Evolutionary conservation across 495 filamentous ascomycete species (phyloP), one percentile per base, ranked within the genome.

Genomic region (Xylaria castorea): DNA sequence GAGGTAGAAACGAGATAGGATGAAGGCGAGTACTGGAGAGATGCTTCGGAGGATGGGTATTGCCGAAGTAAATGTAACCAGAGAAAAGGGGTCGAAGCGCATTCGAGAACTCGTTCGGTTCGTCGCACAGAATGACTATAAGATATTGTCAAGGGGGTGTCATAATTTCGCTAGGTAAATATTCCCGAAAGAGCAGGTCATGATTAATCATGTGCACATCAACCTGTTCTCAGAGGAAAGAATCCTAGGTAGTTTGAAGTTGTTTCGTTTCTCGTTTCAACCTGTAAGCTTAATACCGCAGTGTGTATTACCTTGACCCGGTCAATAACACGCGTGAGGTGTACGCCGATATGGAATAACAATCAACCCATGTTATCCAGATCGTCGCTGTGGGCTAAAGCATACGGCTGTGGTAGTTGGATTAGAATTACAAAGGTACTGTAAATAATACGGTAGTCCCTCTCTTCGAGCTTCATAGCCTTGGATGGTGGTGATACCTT

Each of bases 231-330:
- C 22, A 3, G 25, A n/a, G 42, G 63, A n/a, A 50, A 32, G 16
- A 30, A 30, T 66, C 27, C 38, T 25, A 16, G 34, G 36, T 9
- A 36, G 44, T 36, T 51, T 55, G 51, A 30, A 27, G 22, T 50
- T 25, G 42, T 53, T 67, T 51, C 46, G 64, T 67, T 67, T 67
- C 46, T 20, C 25, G 64, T 40, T 67, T 67, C 46, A 25, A 67
- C 1, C 12, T 22, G 7, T 25, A 53, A 67, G 32, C 30, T 38
- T 22, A 11, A 18, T 48, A 32, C 63, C n/a, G 22, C 5, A 22
- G 27, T 38, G 18, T 53, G 32, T 51, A 66, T 51, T 25, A n/a
- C 27, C 46, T 53, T 51, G 20, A n/a, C 63, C 22, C 34, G 18
- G 25, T 34, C 1, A 32, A 50, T 48, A 32, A 65, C 1, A 11